Evolutionary conservation across 805 yeast species (phyloP), one percentile per base, ranked within the genome.

Genomic region (Yamadazyma tumulicola): DNA sequence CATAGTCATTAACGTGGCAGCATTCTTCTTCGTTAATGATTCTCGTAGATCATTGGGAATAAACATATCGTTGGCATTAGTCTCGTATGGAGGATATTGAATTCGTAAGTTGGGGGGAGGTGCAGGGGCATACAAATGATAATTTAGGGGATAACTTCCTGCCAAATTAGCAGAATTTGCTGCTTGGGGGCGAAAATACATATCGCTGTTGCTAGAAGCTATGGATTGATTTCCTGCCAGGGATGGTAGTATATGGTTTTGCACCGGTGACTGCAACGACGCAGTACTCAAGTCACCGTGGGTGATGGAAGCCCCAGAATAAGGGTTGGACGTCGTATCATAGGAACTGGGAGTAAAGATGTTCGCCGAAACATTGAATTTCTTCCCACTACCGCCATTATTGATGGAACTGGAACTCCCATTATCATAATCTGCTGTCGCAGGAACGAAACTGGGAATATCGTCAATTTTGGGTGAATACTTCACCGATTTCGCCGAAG

Each of bases 81-180:
- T 73, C 59, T 88, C 89, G 53, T 88, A 79, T 1, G 85, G 77
- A 31, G 73, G 71, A 42, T 84, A 62, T 10, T 80, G 78, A 7
- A 74, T 57, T 26, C 71, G 68, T 31, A 80, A 56, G 51, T 81
- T 79, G 6, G 88, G 89, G 3, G 89, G 86, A 7, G 96, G 91
- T 19, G 77, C 73, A 2, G 97, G 97, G 0, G 96, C 93, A 59
- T 91, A 89, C 25, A 87, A 61, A 59, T 89, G 96, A 54, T 85
- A 85, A 50, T 87, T 87, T 28, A 85, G 61, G 0, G 84, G 83
- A 44, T 62, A 77, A n/a, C n/a, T n/a, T n/a, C n/a, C n/a, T n/a
- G n/a, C n/a, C n/a, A n/a, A n/a, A 31, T 43, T 42, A 12, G 49
- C 45, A 5, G 49, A 32, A 17, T 38, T 21, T 17, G 42, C 52